Percentiles rank a stretch among this genome's conserved stretches.
Evolutionary conservation across 352 stramenopile genomes (phyloP).

Genomic region (Pseudoperonospora humuli): DNA sequence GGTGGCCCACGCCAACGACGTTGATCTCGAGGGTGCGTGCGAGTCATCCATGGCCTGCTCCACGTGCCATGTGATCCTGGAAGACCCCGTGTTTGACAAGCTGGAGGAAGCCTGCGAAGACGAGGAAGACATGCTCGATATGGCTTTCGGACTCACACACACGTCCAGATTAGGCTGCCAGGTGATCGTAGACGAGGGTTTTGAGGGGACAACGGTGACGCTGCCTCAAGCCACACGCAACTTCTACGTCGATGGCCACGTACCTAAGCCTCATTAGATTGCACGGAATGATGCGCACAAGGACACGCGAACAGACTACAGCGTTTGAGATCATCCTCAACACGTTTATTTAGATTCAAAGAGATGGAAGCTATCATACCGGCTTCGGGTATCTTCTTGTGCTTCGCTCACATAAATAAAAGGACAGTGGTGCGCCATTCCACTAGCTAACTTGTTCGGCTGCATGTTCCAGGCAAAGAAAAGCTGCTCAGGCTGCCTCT

Average conservation of each 20-base stretch:
- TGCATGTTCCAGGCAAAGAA: background rate
- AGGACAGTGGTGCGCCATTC: constrained; percentile 13
- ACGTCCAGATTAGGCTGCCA: constrained; percentile 91
- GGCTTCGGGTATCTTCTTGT: constrained; percentile 2
- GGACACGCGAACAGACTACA: constrained; percentile 1
- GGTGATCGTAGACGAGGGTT: constrained; percentile 85
- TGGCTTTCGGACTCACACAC: constrained; percentile 96
- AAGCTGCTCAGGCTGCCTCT: constrained; percentile 1
- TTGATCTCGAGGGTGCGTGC: constrained; percentile 92
- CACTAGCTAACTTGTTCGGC: constrained; percentile 13
- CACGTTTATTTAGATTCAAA: constrained; percentile 28
- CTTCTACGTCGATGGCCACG: constrained; percentile 99
- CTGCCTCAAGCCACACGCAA: constrained; percentile 95
- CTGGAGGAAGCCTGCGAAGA: constrained; percentile 91
- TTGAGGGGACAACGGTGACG: constrained; percentile 86
- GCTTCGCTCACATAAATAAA: constrained; percentile 29
- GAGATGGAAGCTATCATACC: constrained; percentile 2
- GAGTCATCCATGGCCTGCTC: constrained; percentile 96
- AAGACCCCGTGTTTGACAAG: constrained; percentile 87
- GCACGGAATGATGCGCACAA: background rate
- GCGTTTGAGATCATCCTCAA: constrained; percentile 8
- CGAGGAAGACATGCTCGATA: constrained; percentile 98
- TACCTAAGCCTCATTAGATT: constrained; percentile 92
- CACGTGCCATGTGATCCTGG: constrained; percentile 97
- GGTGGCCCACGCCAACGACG: constrained; percentile 89